Conservation (phyloP, 441 rosid genomes). For the Capsella rubella region DNA sequence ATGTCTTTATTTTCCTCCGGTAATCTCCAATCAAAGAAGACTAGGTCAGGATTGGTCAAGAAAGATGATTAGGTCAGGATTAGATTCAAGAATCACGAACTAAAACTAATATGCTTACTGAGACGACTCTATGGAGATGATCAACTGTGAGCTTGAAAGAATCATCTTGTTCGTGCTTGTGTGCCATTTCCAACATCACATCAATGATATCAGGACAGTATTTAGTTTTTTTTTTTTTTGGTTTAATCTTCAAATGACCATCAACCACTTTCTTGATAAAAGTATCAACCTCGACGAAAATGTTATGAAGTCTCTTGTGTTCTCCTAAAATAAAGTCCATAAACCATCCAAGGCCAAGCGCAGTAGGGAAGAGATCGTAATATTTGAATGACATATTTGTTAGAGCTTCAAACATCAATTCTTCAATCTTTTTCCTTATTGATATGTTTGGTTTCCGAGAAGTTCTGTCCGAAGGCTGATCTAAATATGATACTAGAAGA, state of each 20-base stretch:
- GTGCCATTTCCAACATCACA: background rate
- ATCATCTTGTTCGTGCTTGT: slow-evolving; percentile 11
- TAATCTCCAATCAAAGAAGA: slow-evolving; percentile 38
- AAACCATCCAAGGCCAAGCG: slow-evolving; percentile 50
- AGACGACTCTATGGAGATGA: slow-evolving; percentile 48
- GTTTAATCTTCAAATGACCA: slow-evolving; percentile 41
- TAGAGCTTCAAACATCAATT: slow-evolving; percentile 38
- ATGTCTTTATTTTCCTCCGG: slow-evolving; percentile 27
- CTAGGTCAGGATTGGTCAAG: background rate
- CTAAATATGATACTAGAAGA: slow-evolving; percentile 39
- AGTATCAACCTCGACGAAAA: slow-evolving; percentile 41
- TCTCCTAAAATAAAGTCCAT: slow-evolving; percentile 47
- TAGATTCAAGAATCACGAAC: background rate
- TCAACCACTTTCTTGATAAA: slow-evolving; percentile 50
- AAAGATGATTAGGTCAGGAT: slow-evolving; percentile 35
- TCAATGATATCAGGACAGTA: slow-evolving; percentile 27
- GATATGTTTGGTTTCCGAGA: slow-evolving; percentile 25
- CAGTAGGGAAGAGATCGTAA: slow-evolving; percentile 49
- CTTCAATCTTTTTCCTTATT: slow-evolving; percentile 28
- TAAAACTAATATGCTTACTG: slow-evolving; percentile 19
- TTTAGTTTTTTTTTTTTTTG: slow-evolving; percentile 23
- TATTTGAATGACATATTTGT: slow-evolving; percentile 29
- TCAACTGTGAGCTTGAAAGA: slow-evolving; percentile 37
- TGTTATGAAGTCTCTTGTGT: slow-evolving; percentile 40
- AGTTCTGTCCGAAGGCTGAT: slow-evolving; percentile 48